Evolutionary conservation across 805 yeast species (phyloP).

Genomic region (Pichia manshurica): DNA sequence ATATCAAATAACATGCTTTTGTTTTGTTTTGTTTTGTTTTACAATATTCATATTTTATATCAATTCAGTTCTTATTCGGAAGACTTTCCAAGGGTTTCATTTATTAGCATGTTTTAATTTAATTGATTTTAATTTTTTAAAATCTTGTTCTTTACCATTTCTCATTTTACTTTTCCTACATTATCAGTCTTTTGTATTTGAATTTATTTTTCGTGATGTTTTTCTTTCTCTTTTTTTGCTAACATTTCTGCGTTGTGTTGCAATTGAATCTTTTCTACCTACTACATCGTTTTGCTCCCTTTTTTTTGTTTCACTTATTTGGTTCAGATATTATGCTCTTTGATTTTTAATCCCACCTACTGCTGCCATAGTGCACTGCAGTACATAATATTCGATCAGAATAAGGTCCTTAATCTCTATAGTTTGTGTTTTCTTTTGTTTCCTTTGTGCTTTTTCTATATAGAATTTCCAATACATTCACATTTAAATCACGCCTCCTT

Average conservation of each 20-base stretch:
- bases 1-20: neutral
- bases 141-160: too few species aligned
- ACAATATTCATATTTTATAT: too few species aligned
- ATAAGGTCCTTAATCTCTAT: neutral
- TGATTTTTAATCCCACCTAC: neutral
- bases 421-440: neutral
- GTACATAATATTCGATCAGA: too few species aligned
- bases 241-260: constrained; percentile 9
- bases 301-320: constrained; percentile 2
- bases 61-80: too few species aligned
- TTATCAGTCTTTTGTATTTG: neutral
- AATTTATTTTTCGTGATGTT: neutral
- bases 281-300: constrained; percentile 11
- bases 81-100: too few species aligned
- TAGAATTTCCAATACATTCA: constrained; percentile 4
- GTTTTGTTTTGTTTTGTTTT: too few species aligned
- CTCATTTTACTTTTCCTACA: too few species aligned
- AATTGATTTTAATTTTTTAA: too few species aligned
- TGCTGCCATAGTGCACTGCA: neutral
- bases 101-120: too few species aligned
- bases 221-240: constrained; percentile 1
- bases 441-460: constrained; percentile 8
- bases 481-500: too few species aligned
- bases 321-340: neutral
- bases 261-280: constrained; percentile 14